Evolutionary conservation across 1,284 basidiomycete genomes (phyloP).

Genomic region (Leccinum ponderosum): DNA sequence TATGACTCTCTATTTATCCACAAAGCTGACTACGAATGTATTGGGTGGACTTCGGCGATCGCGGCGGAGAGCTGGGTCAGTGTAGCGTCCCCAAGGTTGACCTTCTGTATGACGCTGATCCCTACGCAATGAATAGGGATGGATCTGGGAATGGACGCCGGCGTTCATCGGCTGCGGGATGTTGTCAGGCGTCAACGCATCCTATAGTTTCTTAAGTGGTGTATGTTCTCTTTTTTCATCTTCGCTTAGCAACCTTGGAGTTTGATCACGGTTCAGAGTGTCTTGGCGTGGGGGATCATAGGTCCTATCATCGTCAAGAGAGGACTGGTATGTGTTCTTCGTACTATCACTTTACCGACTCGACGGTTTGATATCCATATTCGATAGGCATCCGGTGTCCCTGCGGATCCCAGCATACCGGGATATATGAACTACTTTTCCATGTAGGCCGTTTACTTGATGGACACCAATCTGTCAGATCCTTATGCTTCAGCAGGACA

Average conservation of each 20-base stretch:
- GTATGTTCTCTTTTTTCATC: conserved; percentile 31
- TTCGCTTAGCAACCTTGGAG: background rate
- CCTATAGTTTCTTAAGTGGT: conserved; percentile 53
- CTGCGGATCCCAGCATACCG: background rate
- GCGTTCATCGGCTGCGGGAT: conserved; percentile 71
- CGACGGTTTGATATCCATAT: background rate
- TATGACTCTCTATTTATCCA: no score
- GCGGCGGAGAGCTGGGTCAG: conserved; percentile 44
- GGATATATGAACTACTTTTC: conserved; percentile 2
- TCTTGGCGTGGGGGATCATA: conserved; percentile 69
- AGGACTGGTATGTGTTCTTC: conserved; percentile 28
- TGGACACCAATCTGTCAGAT: background rate
- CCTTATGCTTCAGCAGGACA: background rate
- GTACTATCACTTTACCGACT: background rate
- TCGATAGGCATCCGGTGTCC: background rate
- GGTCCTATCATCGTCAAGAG: conserved; percentile 57
- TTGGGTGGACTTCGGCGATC: conserved; percentile 63
- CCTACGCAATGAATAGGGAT: conserved; percentile 37
- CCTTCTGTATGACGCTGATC: background rate
- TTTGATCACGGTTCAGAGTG: conserved; percentile 44
- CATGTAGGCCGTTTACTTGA: background rate
- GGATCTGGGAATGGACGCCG: conserved; percentile 41
- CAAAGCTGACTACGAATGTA: background rate
- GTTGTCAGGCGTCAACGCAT: conserved; percentile 66
- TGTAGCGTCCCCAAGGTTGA: background rate